phyloP scores from a whole-genome alignment of 2,329 filamentous ascomycete genomes.

The Thielaviopsis populi region DNA sequence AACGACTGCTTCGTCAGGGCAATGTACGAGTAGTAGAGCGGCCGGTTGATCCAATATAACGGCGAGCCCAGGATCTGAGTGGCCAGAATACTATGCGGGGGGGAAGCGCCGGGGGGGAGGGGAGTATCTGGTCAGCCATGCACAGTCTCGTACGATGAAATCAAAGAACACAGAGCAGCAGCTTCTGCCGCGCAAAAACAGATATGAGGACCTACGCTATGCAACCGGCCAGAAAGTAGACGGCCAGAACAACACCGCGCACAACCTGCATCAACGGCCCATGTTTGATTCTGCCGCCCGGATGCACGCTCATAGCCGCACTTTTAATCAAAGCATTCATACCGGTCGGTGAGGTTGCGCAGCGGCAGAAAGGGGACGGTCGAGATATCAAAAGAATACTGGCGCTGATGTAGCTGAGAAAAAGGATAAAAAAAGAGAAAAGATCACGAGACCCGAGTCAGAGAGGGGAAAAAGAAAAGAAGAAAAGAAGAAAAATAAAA shows the following conservation, averaged over 20 bases:
- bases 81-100: constrained; percentile 38
- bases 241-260: constrained; percentile 34
- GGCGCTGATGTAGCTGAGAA: background rate
- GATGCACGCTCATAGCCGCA: constrained; percentile 27
- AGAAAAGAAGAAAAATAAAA: background rate
- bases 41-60: constrained; percentile 59
- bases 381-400: background rate
- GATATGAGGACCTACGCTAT: constrained; percentile 32
- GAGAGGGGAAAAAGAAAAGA: background rate
- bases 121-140: background rate
- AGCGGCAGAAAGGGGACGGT: background rate
- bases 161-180: background rate
- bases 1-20: constrained; percentile 75
- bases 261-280: constrained; percentile 35
- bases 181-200: background rate
- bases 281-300: constrained; percentile 41
- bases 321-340: constrained; percentile 13
- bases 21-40: constrained; percentile 76
- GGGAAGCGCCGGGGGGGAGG: background rate
- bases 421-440: background rate
- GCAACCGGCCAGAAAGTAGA: constrained; percentile 38
- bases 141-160: background rate
- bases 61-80: constrained; percentile 66
- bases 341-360: background rate
- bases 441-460: background rate